phyloP scores from a whole-genome alignment of 306 rosid genomes.

The Myrica gale region DNA sequence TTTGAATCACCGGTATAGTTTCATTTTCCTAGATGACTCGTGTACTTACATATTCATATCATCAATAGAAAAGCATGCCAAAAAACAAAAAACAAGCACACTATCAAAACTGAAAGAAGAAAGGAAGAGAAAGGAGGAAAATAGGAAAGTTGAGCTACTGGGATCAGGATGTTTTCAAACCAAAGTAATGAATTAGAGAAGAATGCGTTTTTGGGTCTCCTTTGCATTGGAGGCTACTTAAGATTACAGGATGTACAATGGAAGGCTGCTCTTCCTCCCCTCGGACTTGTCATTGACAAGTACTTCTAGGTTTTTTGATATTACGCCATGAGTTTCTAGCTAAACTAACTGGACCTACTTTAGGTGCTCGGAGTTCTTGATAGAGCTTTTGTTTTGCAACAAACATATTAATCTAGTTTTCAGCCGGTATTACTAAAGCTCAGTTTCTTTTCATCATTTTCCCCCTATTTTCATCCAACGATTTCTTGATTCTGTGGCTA shows the following conservation, averaged over 20 bases:
- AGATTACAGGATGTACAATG: neutral
- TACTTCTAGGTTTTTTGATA: neutral
- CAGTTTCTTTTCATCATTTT: neutral
- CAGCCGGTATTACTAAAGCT: neutral
- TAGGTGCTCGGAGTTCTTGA: neutral
- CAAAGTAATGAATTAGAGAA: neutral
- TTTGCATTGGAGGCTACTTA: neutral
- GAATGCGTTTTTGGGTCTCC: neutral
- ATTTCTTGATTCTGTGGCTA: neutral
- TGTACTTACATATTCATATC: conserved; percentile 13
- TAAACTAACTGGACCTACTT: conserved; percentile 18
- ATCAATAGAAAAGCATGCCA: conserved; percentile 3
- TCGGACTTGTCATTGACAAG: neutral
- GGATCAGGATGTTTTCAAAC: neutral
- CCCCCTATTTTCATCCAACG: neutral
- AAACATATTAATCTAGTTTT: neutral
- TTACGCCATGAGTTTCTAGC: neutral
- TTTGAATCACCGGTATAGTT: conserved; percentile 61
- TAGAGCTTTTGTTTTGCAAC: neutral
- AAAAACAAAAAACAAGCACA: conserved; percentile 1
- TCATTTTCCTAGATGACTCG: conserved; percentile 12
- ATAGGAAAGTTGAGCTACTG: neutral
- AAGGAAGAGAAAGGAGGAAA: neutral
- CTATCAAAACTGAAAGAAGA: neutral
- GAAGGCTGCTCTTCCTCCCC: neutral